Evolutionary conservation across 768 basidiomycete genomes (phyloP).

Genomic region (Epithele typhae): DNA sequence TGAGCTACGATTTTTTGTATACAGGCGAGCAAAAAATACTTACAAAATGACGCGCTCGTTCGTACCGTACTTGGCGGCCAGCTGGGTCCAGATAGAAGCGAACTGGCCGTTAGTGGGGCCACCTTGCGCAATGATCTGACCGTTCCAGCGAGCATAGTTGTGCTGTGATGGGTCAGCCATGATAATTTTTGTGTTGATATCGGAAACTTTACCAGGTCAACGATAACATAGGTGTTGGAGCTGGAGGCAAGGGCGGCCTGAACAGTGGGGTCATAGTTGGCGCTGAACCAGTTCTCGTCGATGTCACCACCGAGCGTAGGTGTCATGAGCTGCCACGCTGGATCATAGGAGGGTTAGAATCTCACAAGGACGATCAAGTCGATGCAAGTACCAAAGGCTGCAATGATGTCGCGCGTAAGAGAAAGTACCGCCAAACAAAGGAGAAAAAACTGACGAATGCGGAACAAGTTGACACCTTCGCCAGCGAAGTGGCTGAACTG

Average conservation of each 20-base stretch:
- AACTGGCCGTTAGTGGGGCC: slow-evolving; percentile 40
- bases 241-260: slow-evolving; percentile 40
- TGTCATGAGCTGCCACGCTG: slow-evolving; percentile 51
- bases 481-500: slow-evolving; percentile 46
- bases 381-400: slow-evolving; percentile 27
- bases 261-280: slow-evolving; percentile 43
- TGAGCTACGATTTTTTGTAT: background rate
- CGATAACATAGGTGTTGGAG: slow-evolving; percentile 41
- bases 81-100: slow-evolving; percentile 36
- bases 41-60: slow-evolving; percentile 33
- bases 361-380: background rate
- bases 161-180: slow-evolving; percentile 28
- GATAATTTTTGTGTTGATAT: background rate
- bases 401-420: background rate
- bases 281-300: slow-evolving; percentile 37
- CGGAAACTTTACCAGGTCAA: slow-evolving; percentile 39
- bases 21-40: background rate
- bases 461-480: slow-evolving; percentile 47
- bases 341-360: too few relatives aligned
- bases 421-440: background rate
- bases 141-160: slow-evolving; percentile 60
- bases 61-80: slow-evolving; percentile 35
- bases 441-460: slow-evolving; percentile 29
- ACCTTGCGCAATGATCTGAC: slow-evolving; percentile 36
- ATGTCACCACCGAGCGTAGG: slow-evolving; percentile 45